Evolutionary conservation across 768 basidiomycete species (phyloP), one percentile per base, ranked within the genome.

Genomic region (Tubosaeta brunneosetosa): DNA sequence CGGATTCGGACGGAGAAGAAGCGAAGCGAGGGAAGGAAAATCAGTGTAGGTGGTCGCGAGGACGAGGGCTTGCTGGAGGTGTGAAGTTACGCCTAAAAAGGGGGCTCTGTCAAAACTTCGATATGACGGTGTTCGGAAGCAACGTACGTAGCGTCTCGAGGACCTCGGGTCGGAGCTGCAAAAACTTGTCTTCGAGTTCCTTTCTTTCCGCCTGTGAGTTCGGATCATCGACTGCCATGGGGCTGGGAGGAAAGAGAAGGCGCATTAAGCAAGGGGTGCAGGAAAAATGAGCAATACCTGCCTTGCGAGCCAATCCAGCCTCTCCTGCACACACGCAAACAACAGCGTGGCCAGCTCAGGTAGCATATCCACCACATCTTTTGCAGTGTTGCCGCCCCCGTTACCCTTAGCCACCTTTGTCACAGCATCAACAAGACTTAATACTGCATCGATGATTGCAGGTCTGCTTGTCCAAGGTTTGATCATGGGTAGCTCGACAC

Each of bases 1-100:
- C 26, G 84, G 82, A 38, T 69, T 73, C 8, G 82, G 81, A 48
- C 78, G 79, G 61, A 91, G 81, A 65, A 93, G 91, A 7, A 98
- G 79, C 13, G 86, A 80, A 29, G 88, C 91, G n/a, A 98, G 79
- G 34, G 82, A 87, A 17, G 79, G 74, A 72, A 91, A 97, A 69
- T 97, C 95, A 27, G 78, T 79, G 66, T 94, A 93, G 52, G 85
- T 76, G 60, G 95, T 92, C 3, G 94, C 94, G 6, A 97, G 80
- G 12, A 76, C 71, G 66, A 91, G 94, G 0, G 94, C 94, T 44
- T 84, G 73, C 25, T 78, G 71, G 14, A 81, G 77, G 57, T 86
- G 78, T 2, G 84, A 88, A 49, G 81, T 80, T 22, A 76, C 73
- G 10, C 90, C 91, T 94, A 55, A 4, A 25, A 14, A 51, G 26